Evolutionary conservation across 352 stramenopile genomes (phyloP).

Genomic region (Phytophthora megakarya): DNA sequence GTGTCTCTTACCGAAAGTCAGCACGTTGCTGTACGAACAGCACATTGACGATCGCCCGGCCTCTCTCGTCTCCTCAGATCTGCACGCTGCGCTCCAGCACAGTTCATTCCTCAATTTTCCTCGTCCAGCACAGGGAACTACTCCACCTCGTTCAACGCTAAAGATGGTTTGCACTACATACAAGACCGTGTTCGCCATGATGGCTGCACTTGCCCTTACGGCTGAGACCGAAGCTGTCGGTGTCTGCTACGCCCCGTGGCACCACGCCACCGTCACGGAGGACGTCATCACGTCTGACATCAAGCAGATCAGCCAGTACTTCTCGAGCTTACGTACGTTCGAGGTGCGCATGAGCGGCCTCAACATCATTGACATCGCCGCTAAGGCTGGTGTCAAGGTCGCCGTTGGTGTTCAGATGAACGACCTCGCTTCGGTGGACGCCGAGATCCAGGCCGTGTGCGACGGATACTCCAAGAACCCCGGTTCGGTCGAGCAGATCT

Average conservation of each 20-base stretch:
- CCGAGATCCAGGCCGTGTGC: slow-evolving; percentile 67
- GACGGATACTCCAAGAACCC: slow-evolving; percentile 47
- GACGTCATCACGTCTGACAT: slow-evolving; percentile 44
- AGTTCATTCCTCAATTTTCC: slow-evolving; percentile 40
- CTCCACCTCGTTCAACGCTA: slow-evolving; percentile 11
- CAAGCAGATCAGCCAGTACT: slow-evolving; percentile 44
- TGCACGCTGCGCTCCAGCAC: not conserved
- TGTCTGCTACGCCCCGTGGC: slow-evolving; percentile 71
- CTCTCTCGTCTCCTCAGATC: slow-evolving; percentile 26
- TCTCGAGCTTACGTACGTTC: slow-evolving; percentile 72
- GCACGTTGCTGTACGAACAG: slow-evolving; percentile 34
- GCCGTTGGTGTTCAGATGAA: slow-evolving; percentile 68
- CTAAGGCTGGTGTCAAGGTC: slow-evolving; percentile 51
- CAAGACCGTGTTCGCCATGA: slow-evolving; percentile 41
- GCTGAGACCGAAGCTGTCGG: slow-evolving; percentile 26
- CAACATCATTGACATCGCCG: slow-evolving; percentile 57
- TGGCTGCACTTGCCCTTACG: slow-evolving; percentile 30
- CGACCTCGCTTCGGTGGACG: slow-evolving; percentile 41
- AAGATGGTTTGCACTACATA: slow-evolving; percentile 47
- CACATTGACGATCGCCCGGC: slow-evolving; percentile 11
- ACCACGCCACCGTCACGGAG: slow-evolving; percentile 41
- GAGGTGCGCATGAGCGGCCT: slow-evolving; percentile 56
- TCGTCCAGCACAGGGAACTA: slow-evolving; percentile 36
- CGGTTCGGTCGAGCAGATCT: slow-evolving; percentile 53
- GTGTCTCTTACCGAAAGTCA: slow-evolving; percentile 35